Base-by-base conservation (phyloP, 805 yeast species). In the Nakazawaea pomicola region DNA sequence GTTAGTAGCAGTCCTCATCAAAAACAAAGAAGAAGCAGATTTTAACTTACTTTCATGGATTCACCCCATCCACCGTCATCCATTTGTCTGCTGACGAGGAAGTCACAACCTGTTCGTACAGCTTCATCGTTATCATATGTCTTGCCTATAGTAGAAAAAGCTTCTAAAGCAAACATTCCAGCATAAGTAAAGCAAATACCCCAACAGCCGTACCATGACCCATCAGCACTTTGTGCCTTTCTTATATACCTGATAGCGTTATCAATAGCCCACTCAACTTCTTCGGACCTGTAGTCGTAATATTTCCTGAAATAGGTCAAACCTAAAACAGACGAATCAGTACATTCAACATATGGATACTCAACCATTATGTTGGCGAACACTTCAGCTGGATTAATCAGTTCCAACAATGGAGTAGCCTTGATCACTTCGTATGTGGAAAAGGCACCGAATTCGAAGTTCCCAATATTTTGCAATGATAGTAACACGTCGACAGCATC, bases 171-270 rank as follows among this genome's bases (percentile, higher is more conserved):
- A 74, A 93, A 93, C 99, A 93, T 93, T 2, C 89, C 85, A 0
- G 98, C 98, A 60, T 93, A 93, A 0, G 96, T 86, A 57, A 72
- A 89, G 57, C 99, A 93, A 4, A 93, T 81, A 28, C 99, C 99
- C 99, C 99, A 93, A 30, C 88, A 80, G 1, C 99, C 99, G 58
- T 90, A 95, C 98, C 98, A 93, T 11, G 95, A 80, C 0, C 99
- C 99, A 60, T 93, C 96, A 0, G 55, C 53, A 33, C 69, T 66
- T 60, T 93, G 99, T 2, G 76, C 75, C 3, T 66, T 60, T 37
- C 74, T 75, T 33, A 93, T 85, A 53, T 83, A 93, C 4, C 72
- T 60, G 12, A 87, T 71, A 0, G 96, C 98, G 40, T 78, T 70
- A 4, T 74, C 67, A 34, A 93, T 84, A 0, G 96, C 80, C n/a